Base-by-base conservation (phyloP, 2,329 filamentous ascomycete genomes). In the Colletotrichum spaethianum region DNA sequence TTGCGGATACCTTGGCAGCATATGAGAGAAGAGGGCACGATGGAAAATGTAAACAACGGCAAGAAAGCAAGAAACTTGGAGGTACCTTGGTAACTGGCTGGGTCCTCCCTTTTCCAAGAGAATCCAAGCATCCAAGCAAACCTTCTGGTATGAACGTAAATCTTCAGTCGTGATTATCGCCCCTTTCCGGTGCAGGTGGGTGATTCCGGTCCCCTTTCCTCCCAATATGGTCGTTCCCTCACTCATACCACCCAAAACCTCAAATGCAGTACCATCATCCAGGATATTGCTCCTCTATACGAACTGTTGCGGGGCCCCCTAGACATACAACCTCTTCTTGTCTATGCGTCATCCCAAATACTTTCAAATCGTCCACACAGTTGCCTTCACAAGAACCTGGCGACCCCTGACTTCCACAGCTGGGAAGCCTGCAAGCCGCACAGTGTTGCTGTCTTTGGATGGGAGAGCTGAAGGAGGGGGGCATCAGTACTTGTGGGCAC, bases 341-440 rank as follows among this genome's bases (percentile, higher is more conserved):
- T 63, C 23, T 38, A 50, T 38, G 53, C 16, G 16, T 33, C 61
- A 38, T 53, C 66, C 60, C 14, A 12, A 31, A 23, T 12, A 28
- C 46, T n/a, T 26, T 64, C 78, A 79, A 72, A 91, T 75, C 14
- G 87, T 87, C 90, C 90, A 96, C 40, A 95, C 91, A 18, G 93
- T 93, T 26, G 93, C 92, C 83, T 94, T 94, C 73, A 90, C 84
- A 76, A 96, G 83, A 59, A 95, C 91, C 81, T 93, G 93, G 72
- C 93, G 89, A 28, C 93, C 93, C 74, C 92, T 86, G 9, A 96
- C 93, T 82, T 95, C 93, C 40, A 95, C 87, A 23, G 88, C 89
- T 68, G 95, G 82, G 79, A 95, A 96, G 6, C 91, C 92, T 1
- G 93, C 91, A 80, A 95, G 93, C 52, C 93, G 90, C 67, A 96